Conservation (phyloP, 192 early-diverging fungal genomes). For the Backusella macrospora region DNA sequence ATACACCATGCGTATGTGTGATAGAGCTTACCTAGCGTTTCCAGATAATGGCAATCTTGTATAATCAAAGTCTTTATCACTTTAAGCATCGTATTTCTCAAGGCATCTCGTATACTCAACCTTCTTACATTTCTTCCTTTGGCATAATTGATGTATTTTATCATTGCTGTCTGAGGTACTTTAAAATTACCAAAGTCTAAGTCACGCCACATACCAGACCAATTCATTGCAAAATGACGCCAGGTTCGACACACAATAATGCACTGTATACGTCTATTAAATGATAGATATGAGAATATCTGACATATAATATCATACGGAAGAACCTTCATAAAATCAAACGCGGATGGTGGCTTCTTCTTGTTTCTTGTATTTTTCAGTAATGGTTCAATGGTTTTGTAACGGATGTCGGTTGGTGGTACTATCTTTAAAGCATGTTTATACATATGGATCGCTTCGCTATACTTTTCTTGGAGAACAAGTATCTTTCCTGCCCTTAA, state of each 20-base stretch:
- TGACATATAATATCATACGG: constrained; percentile 14
- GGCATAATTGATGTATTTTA: constrained; percentile 13
- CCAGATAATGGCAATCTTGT: constrained; percentile 17
- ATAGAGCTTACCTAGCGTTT: constrained; percentile 5
- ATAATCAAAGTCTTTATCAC: neutral
- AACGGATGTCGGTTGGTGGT: neutral
- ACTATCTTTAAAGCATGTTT: neutral
- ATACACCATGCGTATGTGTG: too few species aligned
- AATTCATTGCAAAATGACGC: constrained; percentile 14
- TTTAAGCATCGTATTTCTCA: neutral
- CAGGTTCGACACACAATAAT: constrained; percentile 13
- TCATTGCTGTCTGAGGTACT: neutral
- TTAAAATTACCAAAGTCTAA: constrained; percentile 6
- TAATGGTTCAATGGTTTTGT: neutral
- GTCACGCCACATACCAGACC: constrained; percentile 25
- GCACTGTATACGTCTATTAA: constrained; percentile 8
- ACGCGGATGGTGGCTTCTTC: neutral
- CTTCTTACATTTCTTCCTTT: constrained; percentile 13
- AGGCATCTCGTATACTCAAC: neutral
- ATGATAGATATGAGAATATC: constrained; percentile 14
- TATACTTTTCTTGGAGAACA: neutral
- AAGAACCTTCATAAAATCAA: constrained; percentile 18
- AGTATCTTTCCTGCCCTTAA: constrained; percentile 9
- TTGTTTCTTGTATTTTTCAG: neutral
- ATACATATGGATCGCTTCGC: constrained; percentile 8